Evolutionary conservation across 805 yeast genomes (phyloP), one percentile per base, ranked within the genome.

Genomic region (Spathaspora girioi): DNA sequence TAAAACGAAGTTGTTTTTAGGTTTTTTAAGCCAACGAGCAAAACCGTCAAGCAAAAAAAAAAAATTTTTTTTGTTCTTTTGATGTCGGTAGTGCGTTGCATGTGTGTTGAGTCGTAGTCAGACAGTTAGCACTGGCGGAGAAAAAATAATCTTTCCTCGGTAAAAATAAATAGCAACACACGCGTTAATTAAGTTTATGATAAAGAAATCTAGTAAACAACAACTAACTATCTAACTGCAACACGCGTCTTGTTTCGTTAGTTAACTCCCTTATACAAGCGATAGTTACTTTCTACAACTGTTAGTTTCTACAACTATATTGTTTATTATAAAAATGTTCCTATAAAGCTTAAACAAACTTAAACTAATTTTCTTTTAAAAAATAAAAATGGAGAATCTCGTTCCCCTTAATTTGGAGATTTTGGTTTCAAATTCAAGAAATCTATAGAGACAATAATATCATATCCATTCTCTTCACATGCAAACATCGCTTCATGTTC

Each of bases 401-500:
- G 4, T 11, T 26, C 18, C 15, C 35, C 23, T 15, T 14, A 43
- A 8, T 29, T 43, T 18, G 50, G 45, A 10, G 48, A 23, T 52
- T 61, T 71, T n/a, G 77, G 77, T 56, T 74, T 73, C 58, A 75
- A 66, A 54, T 73, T 73, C 92, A 97, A 91, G 70, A 93, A 93
- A 68, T 92, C 97, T 53, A 93, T 76, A 38, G 94, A 85, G 1
- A 96, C 96, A 56, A 94, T 94, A 43, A 91, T 92, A 63, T 94
- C 98, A 58, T 82, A 86, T 2, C 98, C 98, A 53, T 81, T 81
- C 54, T 89, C 96, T 64, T 91, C 97, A 63, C 91, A 89, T 0
- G 90, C 97, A 67, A 92, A 93, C 63, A 93, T 70, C 23, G 96
- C 93, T 70, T 93, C 98, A 65, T 92, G 96, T 29, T 96, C 91